Percentiles rank a stretch among this genome's conserved stretches.
Conservation (phyloP, 306 rosid species). For the Cicer cuneatum region DNA sequence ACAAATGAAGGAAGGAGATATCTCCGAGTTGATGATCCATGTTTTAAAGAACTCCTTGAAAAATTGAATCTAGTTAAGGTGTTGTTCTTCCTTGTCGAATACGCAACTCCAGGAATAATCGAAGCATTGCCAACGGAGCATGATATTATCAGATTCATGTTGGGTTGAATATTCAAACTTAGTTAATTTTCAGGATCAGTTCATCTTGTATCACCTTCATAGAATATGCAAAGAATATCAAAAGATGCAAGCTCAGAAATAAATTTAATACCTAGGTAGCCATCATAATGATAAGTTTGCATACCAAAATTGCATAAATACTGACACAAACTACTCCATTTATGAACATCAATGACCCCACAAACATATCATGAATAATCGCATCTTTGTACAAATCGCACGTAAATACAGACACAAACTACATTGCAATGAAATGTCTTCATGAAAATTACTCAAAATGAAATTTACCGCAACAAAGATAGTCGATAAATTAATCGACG, state of each 20-base stretch:
- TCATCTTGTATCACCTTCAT: slow-evolving; percentile 45
- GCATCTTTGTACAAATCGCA: slow-evolving; percentile 15
- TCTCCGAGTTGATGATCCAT: slow-evolving; percentile 54
- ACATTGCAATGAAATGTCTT: slow-evolving; percentile 19
- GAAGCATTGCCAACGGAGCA: slow-evolving; percentile 74
- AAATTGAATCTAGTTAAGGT: slow-evolving; percentile 62
- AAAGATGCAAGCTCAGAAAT: neutral
- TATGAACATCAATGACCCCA: slow-evolving; percentile 28
- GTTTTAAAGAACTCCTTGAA: slow-evolving; percentile 57
- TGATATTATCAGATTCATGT: slow-evolving; percentile 71
- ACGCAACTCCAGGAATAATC: slow-evolving; percentile 68
- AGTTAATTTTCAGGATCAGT: slow-evolving; percentile 39
- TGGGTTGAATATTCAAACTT: slow-evolving; percentile 48
- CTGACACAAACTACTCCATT: slow-evolving; percentile 7
- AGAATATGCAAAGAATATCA: slow-evolving; percentile 35
- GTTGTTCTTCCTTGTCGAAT: slow-evolving; percentile 58
- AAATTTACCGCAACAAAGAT: slow-evolving; percentile 18
- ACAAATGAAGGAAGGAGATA: slow-evolving; percentile 63
- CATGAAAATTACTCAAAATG: slow-evolving; percentile 8
- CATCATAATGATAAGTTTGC: neutral
- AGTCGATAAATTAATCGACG: slow-evolving; percentile 17
- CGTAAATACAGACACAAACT: slow-evolving; percentile 10
- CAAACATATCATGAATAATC: slow-evolving; percentile 26
- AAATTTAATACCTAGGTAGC: slow-evolving; percentile 22
- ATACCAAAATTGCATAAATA: slow-evolving; percentile 16